These are phyloP conservation scores for Leucocoprinus leucothites DNA, from an alignment of 768 basidiomycete species.

Conservation along the genomic window DNA sequence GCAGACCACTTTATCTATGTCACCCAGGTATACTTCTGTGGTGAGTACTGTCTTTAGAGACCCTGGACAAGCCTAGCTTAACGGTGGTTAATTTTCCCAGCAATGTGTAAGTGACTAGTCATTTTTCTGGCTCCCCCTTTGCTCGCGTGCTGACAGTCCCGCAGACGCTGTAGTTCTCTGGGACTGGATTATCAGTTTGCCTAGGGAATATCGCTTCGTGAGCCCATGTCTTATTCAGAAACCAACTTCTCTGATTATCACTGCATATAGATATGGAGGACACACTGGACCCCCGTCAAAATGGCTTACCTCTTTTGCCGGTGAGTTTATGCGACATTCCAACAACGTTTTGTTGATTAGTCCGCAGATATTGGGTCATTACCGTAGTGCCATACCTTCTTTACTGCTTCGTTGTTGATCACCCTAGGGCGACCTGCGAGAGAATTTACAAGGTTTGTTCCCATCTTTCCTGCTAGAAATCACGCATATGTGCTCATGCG, in stretches of 20 bases:
- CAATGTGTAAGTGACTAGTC: slow-evolving; percentile 58
- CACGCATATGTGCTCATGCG: slow-evolving; percentile 8
- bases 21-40: slow-evolving; percentile 82
- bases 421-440: slow-evolving; percentile 59
- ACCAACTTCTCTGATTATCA: slow-evolving; percentile 18
- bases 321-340: slow-evolving; percentile 37
- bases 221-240: slow-evolving; percentile 23
- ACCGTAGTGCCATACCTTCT: slow-evolving; percentile 75
- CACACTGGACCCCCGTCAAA: slow-evolving; percentile 82
- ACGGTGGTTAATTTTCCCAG: slow-evolving; percentile 34
- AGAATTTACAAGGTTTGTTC: slow-evolving; percentile 61
- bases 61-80: slow-evolving; percentile 23
- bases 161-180: slow-evolving; percentile 78
- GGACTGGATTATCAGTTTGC: slow-evolving; percentile 82
- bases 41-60: slow-evolving; percentile 43
- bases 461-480: not conserved
- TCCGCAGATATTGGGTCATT: slow-evolving; percentile 76
- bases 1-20: slow-evolving; percentile 79
- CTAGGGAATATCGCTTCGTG: slow-evolving; percentile 78
- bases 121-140: slow-evolving; percentile 23
- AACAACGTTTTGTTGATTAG: slow-evolving; percentile 15
- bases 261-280: slow-evolving; percentile 67
- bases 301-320: slow-evolving; percentile 81
- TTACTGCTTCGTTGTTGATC: slow-evolving; percentile 72
- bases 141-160: slow-evolving; percentile 23